Percentiles rank a stretch among this genome's conserved stretches.
Evolutionary conservation across 129 eudicot species (phyloP).

Genomic region (Tanacetum coccineum): DNA sequence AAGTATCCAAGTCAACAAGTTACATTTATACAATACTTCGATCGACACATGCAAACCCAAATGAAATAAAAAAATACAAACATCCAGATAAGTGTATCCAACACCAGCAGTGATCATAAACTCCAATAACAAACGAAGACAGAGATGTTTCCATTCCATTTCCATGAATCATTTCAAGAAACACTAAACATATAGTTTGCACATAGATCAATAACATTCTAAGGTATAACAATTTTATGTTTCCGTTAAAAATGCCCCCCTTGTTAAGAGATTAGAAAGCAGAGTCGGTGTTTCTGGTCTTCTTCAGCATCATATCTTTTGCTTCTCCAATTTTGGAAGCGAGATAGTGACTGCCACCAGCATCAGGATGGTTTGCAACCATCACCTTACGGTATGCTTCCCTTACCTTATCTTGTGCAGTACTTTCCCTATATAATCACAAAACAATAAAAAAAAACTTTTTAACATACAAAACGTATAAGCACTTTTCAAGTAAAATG

Average conservation of each 20-base stretch:
- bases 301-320: constrained; percentile 61
- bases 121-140: neutral
- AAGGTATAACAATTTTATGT: constrained; percentile 9
- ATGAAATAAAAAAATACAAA: neutral
- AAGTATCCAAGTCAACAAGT: too few species aligned
- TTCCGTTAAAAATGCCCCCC: neutral
- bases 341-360: constrained; percentile 76
- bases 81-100: neutral
- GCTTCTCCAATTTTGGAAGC: constrained; percentile 81
- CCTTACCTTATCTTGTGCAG: constrained; percentile 48
- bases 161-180: constrained; percentile 11
- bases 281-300: constrained; percentile 38
- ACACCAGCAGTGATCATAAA: neutral
- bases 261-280: constrained; percentile 27
- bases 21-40: too few species aligned
- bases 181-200: neutral
- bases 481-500: too few species aligned
- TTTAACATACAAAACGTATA: neutral
- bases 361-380: constrained; percentile 84
- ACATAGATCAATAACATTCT: constrained; percentile 4
- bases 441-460: neutral
- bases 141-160: neutral
- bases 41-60: too few species aligned
- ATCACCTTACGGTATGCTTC: constrained; percentile 81
- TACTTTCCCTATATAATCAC: constrained; percentile 53